These are phyloP conservation scores for Plenodomus tracheiphilus DNA, from an alignment of 2,329 filamentous ascomycete genomes.

Conservation along the genomic window DNA sequence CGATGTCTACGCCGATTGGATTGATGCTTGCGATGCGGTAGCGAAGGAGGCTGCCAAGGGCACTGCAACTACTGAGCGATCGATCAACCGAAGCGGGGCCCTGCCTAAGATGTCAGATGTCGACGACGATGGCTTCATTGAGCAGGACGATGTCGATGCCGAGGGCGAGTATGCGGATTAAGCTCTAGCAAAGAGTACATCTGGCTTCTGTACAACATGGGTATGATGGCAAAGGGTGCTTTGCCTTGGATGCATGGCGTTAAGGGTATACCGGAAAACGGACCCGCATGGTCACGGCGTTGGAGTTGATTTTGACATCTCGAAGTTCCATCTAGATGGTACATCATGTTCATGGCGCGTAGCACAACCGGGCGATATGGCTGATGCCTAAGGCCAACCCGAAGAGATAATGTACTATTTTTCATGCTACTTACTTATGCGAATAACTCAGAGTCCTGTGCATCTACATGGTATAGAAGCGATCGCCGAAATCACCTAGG, in stretches of 20 bases:
- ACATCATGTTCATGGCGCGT: background rate
- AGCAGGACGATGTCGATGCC: constrained; percentile 44
- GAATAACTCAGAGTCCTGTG: background rate
- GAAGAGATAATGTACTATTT: background rate
- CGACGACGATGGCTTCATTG: constrained; percentile 43
- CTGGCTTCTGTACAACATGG: background rate
- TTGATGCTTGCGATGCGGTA: constrained; percentile 84
- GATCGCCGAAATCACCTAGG: constrained; percentile 91
- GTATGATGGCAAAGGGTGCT: background rate
- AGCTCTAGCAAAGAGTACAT: background rate
- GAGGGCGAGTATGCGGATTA: constrained; percentile 43
- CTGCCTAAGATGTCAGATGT: constrained; percentile 31
- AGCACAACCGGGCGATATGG: background rate
- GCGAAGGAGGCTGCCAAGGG: constrained; percentile 61
- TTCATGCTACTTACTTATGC: background rate
- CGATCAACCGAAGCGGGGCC: constrained; percentile 30
- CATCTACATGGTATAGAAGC: constrained; percentile 84
- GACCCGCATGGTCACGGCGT: constrained; percentile 2
- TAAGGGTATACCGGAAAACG: constrained; percentile 15
- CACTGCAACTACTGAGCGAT: constrained; percentile 32
- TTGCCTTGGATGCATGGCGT: constrained; percentile 3
- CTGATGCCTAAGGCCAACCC: background rate
- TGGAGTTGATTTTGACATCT: background rate
- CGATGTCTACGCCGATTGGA: constrained; percentile 97
- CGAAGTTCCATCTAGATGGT: background rate